Evolutionary conservation across 768 basidiomycete species (phyloP), one percentile per base, ranked within the genome.

Genomic region (Calvatia gigantea): DNA sequence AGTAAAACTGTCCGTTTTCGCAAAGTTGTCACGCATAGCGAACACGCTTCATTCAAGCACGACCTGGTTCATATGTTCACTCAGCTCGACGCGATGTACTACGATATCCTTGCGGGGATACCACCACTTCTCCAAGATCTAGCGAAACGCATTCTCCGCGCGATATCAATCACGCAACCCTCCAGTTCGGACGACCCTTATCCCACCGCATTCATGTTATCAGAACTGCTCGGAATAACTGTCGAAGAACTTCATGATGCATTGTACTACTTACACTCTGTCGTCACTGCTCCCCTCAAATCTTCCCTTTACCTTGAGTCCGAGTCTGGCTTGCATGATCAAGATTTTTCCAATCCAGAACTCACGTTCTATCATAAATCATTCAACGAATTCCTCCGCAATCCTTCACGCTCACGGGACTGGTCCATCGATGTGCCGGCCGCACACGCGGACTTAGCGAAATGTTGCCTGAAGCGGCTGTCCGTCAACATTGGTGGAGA

Each of bases 121-220:
- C 37, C 50, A 8, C 11, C 31, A 6, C 23, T 15, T 4, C 28
- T 27, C 12, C 49, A 21, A 27, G 49, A 51, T 8, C 23, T 41
- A 14, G 42, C 50, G 5, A 41, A 23, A 41, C 50, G 50, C 2
- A 38, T 51, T 17, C 38, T 51, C 15, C n/a, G 38, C 21, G 37
- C 50, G 27, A 31, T 51, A 29, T 51, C 50, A 27, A 15, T 51
- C 38, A 51, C 42, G 50, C 50, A 51, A 17, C 50, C 50, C 11
- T 51, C 50, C 21, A 42, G 27, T 19, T 51, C 50, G 12, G 25
- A 41, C 4, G 50, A 42, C n/a, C 25, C 37, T 3, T 17, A 31
- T 12, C 46, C 46, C 14, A 31, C 46, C 15, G 28, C 46, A 17
- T 17, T 11, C 1, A 31, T 9, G 1, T n/a, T 48, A 19, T n/a